phyloP scores from a whole-genome alignment of 2,329 filamentous ascomycete genomes.

The Alternaria novae-zelandiae region DNA sequence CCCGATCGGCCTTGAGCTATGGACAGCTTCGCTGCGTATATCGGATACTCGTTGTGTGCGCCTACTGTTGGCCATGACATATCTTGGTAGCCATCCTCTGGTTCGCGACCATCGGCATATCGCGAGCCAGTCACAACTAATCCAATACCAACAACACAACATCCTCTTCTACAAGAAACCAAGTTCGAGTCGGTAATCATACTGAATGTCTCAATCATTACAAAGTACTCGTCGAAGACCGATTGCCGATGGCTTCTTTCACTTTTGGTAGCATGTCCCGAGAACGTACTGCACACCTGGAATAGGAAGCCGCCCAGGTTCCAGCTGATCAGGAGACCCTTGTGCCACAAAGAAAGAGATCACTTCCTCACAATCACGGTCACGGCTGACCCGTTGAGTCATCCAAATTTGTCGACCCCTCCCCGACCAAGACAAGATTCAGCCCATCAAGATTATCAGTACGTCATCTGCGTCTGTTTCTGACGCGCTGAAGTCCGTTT shows the following conservation, averaged over 20 bases:
- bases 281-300: neutral
- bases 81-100: neutral
- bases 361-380: accelerated
- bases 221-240: neutral
- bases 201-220: neutral
- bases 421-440: neutral
- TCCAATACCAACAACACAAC: neutral
- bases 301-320: neutral
- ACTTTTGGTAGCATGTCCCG: neutral
- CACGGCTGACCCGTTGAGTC: neutral
- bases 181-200: neutral
- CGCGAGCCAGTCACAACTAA: neutral
- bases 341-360: neutral
- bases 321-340: neutral
- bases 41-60: accelerated
- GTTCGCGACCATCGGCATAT: accelerated
- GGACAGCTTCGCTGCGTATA: neutral
- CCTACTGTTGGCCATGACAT: neutral
- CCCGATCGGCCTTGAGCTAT: neutral
- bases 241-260: neutral
- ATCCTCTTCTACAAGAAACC: neutral
- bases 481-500: neutral
- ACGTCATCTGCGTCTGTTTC: neutral
- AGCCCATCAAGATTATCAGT: neutral
- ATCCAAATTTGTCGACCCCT: neutral